Base-by-base conservation (phyloP, 2,329 filamentous ascomycete species). In the Sporothrix humicola region DNA sequence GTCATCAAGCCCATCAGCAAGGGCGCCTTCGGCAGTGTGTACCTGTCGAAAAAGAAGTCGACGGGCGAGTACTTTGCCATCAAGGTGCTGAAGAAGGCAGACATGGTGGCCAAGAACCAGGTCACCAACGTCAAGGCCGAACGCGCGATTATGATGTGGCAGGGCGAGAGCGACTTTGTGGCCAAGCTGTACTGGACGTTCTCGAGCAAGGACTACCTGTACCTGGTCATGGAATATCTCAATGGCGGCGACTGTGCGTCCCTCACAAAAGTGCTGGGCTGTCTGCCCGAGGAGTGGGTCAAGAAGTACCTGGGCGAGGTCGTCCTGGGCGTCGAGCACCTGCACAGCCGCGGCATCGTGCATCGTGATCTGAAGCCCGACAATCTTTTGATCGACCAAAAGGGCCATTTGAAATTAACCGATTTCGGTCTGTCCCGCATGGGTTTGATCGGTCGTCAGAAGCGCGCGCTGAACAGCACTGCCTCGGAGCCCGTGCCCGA, bases 101-200 rank as follows among this genome's bases (percentile, higher is more conserved):
- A 99, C 85, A 99, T 99, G 96, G 94, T 99, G 76, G 96, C 96
- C 75, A 99, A 99, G 83, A 99, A 99, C 81, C 96, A 99, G 81
- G 95, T 99, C 78, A 97, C 96, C 77, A 99, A 99, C 79, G 96
- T 99, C 79, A 98, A 99, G 83, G 96, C 97, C 9, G 96, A 99
- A 83, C 90, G 96, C 77, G 97, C 97, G 26, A 99, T 99, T 80
- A 98, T 99, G 96, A 99, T 99, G 96, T 98, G 96, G 93, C 96
- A 99, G 83, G 96, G 96, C 26, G 94, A 98, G 82, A 99, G 97
- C 81, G 96, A 99, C 74, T 99, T 99, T 81, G 96, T 99, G 73
- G 96, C 96, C 37, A 99, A 99, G 84, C 87, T 99, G 13, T 99
- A 98, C 84, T 99, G 97, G 97, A 99, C 96, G 0, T 99, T 99